Evolutionary conservation across 2,329 filamentous ascomycete genomes (phyloP).

Genomic region (Colletotrichum kahawae): DNA sequence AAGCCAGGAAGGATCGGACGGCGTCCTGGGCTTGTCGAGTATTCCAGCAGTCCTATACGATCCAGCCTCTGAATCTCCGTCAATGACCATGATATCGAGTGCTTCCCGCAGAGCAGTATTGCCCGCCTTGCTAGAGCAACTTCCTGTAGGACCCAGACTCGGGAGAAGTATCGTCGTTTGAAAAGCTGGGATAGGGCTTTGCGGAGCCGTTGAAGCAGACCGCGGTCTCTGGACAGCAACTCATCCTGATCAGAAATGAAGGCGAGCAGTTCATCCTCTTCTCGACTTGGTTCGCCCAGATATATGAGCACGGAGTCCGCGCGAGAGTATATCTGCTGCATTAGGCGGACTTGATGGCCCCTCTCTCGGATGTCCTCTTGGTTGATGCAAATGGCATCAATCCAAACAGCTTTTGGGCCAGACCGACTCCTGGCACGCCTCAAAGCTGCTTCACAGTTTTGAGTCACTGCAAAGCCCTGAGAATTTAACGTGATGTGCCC

Average conservation of each 20-base stretch:
- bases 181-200: background rate
- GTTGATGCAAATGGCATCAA: slow-evolving; percentile 26
- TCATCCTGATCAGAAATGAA: background rate
- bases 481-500: background rate
- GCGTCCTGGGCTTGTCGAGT: too few relatives aligned
- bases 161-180: background rate
- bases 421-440: background rate
- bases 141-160: slow-evolving; percentile 30
- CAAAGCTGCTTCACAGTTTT: background rate
- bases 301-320: background rate
- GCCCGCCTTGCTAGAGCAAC: slow-evolving; percentile 24
- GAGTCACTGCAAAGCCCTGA: background rate
- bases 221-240: fast-evolving
- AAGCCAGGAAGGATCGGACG: too few relatives aligned
- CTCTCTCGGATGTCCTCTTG: slow-evolving; percentile 22
- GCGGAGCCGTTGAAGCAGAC: background rate
- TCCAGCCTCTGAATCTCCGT: background rate
- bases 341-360: slow-evolving; percentile 20
- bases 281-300: slow-evolving; percentile 24
- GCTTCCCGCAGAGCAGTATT: background rate
- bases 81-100: background rate
- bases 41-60: background rate
- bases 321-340: slow-evolving; percentile 20
- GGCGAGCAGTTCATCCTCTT: background rate
- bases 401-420: slow-evolving; percentile 9